Evolutionary conservation across 805 yeast species (phyloP), one percentile per base, ranked within the genome.

Genomic region (Ogataea trehaloabstinens): DNA sequence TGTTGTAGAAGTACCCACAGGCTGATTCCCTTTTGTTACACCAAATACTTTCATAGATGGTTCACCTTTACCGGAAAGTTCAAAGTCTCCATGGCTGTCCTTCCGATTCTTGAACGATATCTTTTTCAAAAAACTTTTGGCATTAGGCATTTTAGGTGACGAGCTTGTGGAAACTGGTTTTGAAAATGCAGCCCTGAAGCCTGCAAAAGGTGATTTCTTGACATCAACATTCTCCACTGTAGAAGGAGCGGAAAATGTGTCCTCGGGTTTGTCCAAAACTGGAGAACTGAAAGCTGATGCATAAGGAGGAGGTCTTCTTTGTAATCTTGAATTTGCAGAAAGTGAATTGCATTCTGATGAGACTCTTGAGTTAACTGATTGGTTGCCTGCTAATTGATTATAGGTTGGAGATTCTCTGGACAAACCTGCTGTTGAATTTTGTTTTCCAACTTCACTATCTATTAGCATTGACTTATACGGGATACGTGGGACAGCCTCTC

Each of bases 51-150:
- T 44, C 37, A 39, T 42, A 6, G 41, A 42, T 12, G 13, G 13
- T 2, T 38, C 43, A 20, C 38, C 33, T 15, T 31, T 34, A 6
- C 19, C 27, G 41, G 2, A 25, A 17, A n/a, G 34, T 6, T 30
- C 33, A 16, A 27, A 11, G 5, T 25, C 18, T 5, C 37, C 41
- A 7, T 24, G 30, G 3, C 41, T 39, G 5, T 49, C 47, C 16
- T 32, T 41, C 5, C 40, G 37, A 21, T 39, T 44, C 35, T 45
- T 49, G 41, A 48, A 43, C 2, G 46, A 32, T 10, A 49, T 43
- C 36, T 51, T 52, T 35, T 45, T 49, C 31, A 52, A 44, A 31
- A 52, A 52, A 11, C 42, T 41, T 27, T 44, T 50, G 7, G 56
- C 52, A 19, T 45, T 38, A 4, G 49, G 45, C n/a, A 43, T 22